Evolutionary conservation across 345 rosid genomes (phyloP).

Genomic region (Raphanus raphanistrum): DNA sequence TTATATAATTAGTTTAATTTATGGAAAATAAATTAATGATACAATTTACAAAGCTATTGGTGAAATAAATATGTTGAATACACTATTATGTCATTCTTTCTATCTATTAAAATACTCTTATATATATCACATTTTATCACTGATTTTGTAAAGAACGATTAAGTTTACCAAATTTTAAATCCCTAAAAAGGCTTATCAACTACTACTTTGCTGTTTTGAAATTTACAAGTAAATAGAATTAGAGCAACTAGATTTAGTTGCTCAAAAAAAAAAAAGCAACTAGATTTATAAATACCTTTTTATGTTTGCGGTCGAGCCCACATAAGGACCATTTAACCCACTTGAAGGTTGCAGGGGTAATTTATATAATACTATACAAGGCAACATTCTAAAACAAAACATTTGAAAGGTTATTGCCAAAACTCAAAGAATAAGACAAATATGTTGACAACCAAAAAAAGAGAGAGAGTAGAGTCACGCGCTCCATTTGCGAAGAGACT

Average conservation of each 20-base stretch:
- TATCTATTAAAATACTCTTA: neutral
- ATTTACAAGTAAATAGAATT: slow-evolving; percentile 13
- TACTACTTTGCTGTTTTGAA: neutral
- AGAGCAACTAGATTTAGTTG: slow-evolving; percentile 18
- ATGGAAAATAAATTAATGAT: neutral
- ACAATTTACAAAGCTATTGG: neutral
- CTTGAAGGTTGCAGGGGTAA: neutral
- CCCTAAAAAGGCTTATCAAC: neutral
- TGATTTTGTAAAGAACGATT: neutral
- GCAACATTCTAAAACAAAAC: slow-evolving; percentile 5
- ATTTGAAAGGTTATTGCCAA: slow-evolving; percentile 9
- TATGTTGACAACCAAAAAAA: neutral
- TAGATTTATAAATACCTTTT: neutral
- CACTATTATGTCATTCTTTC: neutral
- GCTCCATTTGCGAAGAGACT: slow-evolving; percentile 24
- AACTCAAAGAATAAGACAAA: slow-evolving; percentile 25
- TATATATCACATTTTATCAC: neutral
- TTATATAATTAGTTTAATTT: neutral
- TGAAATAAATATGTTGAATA: neutral
- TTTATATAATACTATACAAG: slow-evolving; percentile 1
- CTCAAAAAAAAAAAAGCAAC: no score
- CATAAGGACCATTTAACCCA: neutral
- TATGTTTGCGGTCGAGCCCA: neutral
- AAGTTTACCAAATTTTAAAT: neutral
- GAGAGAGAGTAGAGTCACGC: slow-evolving; percentile 33